phyloP scores from a whole-genome alignment of 2,329 filamentous ascomycete species.

The Aureobasidium sp. region DNA sequence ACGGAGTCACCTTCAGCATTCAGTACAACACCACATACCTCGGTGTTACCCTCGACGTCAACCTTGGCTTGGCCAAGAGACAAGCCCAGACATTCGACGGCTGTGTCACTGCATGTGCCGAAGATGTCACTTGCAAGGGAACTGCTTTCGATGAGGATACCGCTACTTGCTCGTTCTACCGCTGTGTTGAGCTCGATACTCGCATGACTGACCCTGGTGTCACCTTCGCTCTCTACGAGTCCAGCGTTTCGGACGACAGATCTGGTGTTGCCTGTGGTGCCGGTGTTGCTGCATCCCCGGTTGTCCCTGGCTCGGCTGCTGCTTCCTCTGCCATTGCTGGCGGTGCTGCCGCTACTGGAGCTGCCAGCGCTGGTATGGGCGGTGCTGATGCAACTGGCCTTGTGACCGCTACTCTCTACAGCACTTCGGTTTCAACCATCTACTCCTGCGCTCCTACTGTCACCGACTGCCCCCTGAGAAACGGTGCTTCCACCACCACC shows the following conservation, averaged over 20 bases:
- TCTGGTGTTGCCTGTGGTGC: background rate
- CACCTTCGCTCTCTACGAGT: background rate
- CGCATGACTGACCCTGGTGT: background rate
- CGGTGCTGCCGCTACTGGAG: background rate
- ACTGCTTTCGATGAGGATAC: background rate
- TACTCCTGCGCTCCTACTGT: conserved; percentile 9
- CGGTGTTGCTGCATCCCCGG: background rate
- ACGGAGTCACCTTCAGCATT: background rate
- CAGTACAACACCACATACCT: background rate
- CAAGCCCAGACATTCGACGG: background rate
- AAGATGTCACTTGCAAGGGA: background rate
- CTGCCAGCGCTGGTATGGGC: background rate
- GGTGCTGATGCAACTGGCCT: background rate
- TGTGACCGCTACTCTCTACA: conserved; percentile 8
- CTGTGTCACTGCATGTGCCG: background rate
- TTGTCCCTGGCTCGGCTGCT: no score
- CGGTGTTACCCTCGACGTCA: background rate
- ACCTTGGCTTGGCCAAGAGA: background rate
- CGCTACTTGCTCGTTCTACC: background rate
- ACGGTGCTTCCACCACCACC: background rate
- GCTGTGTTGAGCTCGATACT: background rate
- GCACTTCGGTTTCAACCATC: conserved; percentile 13
- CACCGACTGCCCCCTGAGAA: background rate
- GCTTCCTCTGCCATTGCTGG: background rate
- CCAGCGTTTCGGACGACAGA: background rate